Percentiles rank a stretch among this genome's conserved stretches.
Evolutionary conservation across 768 basidiomycete species (phyloP).

Genomic region (Leccinellum luteum): DNA sequence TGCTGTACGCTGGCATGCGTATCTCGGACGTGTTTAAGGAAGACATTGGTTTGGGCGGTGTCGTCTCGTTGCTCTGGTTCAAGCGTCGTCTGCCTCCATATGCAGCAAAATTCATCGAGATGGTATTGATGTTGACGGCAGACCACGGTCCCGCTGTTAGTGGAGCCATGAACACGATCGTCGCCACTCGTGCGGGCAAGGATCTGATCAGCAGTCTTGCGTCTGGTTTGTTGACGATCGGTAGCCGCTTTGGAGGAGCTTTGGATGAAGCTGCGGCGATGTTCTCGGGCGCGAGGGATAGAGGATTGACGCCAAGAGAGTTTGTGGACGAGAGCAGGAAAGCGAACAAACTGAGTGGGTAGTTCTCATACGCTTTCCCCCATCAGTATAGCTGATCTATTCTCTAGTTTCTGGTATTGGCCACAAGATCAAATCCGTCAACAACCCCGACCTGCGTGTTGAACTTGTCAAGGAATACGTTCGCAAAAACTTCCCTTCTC

Average conservation of each 20-base stretch:
- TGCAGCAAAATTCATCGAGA: slow-evolving; percentile 99
- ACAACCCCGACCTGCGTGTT: slow-evolving; percentile 91
- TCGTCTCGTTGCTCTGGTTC: slow-evolving; percentile 96
- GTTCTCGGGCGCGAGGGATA: slow-evolving; percentile 91
- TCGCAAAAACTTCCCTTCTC: slow-evolving; percentile 92
- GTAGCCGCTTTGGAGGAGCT: slow-evolving; percentile 97
- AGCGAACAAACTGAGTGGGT: slow-evolving; percentile 88
- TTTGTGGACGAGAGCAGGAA: slow-evolving; percentile 94
- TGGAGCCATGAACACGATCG: slow-evolving; percentile 99
- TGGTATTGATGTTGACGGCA: slow-evolving; percentile 99
- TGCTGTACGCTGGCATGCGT: slow-evolving; percentile 97
- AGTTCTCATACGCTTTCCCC: neutral
- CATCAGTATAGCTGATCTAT: slow-evolving; percentile 4
- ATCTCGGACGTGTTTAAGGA: slow-evolving; percentile 99
- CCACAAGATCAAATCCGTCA: slow-evolving; percentile 99
- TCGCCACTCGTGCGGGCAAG: slow-evolving; percentile 98
- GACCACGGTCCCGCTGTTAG: slow-evolving; percentile 99
- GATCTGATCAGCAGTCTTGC: slow-evolving; percentile 96
- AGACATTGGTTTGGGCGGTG: slow-evolving; percentile 95
- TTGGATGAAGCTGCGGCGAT: slow-evolving; percentile 96
- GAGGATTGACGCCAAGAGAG: slow-evolving; percentile 94
- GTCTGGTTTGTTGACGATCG: slow-evolving; percentile 95
- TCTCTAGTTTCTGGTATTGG: slow-evolving; percentile 89
- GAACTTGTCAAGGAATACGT: slow-evolving; percentile 97
- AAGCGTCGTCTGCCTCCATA: slow-evolving; percentile 89